Conservation (phyloP, 305 asterid species). For the Rubia tinctorum region DNA sequence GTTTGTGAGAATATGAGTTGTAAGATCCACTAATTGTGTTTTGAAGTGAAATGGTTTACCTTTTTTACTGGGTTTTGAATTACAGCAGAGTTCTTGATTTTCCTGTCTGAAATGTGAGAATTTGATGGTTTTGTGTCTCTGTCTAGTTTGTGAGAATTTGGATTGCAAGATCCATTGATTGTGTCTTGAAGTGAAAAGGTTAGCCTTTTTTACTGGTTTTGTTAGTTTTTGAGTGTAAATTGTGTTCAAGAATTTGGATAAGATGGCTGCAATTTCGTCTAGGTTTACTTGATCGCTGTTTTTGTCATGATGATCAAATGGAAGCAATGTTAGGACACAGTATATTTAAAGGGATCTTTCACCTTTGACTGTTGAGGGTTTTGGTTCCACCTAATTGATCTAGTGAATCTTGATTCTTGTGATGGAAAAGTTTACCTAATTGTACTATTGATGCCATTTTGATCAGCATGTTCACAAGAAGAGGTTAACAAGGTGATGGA, state of each 20-base stretch:
- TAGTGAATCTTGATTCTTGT: background rate
- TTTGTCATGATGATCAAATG: background rate
- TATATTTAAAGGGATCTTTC: background rate
- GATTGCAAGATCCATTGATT: background rate
- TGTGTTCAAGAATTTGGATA: background rate
- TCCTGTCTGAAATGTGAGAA: background rate
- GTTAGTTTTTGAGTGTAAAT: background rate
- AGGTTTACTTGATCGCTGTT: background rate
- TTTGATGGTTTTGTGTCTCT: background rate
- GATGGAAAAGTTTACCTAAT: background rate
- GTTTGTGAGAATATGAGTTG: background rate
- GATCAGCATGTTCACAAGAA: constrained; percentile 86
- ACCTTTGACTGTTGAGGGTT: background rate
- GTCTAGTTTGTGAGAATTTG: background rate
- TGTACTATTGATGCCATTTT: background rate
- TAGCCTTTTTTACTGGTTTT: background rate
- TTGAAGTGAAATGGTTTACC: background rate
- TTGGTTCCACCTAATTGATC: background rate
- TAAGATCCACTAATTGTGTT: background rate
- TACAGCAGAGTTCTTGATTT: constrained; percentile 15
- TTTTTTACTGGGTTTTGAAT: constrained; percentile 7
- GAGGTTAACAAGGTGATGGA: constrained; percentile 95
- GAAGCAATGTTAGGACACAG: background rate
- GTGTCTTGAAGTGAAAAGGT: background rate
- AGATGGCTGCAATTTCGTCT: background rate